Base-by-base conservation (phyloP, 495 filamentous ascomycete species). In the Cairneyella variabilis region DNA sequence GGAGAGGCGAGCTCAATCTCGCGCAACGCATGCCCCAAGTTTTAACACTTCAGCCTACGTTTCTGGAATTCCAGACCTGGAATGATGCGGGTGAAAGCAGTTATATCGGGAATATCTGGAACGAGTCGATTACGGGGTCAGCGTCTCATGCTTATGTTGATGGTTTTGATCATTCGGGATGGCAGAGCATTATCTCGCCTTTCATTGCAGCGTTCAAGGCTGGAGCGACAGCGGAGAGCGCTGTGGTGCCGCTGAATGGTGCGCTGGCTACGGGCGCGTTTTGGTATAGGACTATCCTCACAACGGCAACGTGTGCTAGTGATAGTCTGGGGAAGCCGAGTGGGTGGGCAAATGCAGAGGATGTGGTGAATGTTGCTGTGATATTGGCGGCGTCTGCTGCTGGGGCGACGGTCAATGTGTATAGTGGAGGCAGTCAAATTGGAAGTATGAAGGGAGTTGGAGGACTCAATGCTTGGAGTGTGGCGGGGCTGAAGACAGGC, bases 21-120 rank as follows among this genome's bases (percentile, higher is more conserved):
- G 72, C 47, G 56, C 39, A 62, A 45, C 16, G 18, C n/a, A 36
- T 39, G 57, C 48, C 57, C 5, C 27, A 65, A 54, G 55, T 55
- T 48, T 63, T 23, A 56, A 57, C 36, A 25, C 26, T 69, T 7
- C 59, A 57, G 55, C 48, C 67, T 28, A 59, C 67, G 17, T 65
- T 66, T 41, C 54, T 63, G n/a, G 65, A 68, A 48, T 53, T 69
- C 11, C 63, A 65, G 34, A 68, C 65, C n/a, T 69, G 67, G 67
- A 69, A 69, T 46, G 64, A 77, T 52, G 71, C 66, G 3, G 71
- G 71, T 30, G 74, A 76, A 51, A 65, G 63, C 49, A 72, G 76
- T 51, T 76, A 77, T 57, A 66, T 76, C 18, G 74, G 74, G 0
- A 70, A 72, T 17, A 51, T 71, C 20, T 66, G 64, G 60, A 41